Base-by-base conservation (phyloP, 2,329 filamentous ascomycete species). In the Arthrobotrys conoides region DNA sequence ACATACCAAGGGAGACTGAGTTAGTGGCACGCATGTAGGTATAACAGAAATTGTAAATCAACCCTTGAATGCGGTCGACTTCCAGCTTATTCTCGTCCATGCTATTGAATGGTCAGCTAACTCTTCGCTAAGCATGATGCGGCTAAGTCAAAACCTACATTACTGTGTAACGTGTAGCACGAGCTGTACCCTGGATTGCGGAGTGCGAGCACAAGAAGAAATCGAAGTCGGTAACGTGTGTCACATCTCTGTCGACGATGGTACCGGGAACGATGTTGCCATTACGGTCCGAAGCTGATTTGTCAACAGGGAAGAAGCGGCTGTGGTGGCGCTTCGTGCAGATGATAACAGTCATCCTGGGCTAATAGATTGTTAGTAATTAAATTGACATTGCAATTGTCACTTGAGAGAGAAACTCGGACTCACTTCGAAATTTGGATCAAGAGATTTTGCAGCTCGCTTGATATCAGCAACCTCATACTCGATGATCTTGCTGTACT, bases 1-100 rank as follows among this genome's bases (percentile, higher is more conserved):
- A 53, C 84, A 81, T 83, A 84, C 84, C 92, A 0, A 96, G 85
- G 0, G 94, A 97, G 0, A 99, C 94, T 0, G 96, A 93, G 0
- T 95, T 98, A 0, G 94, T 98, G 0, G 94, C 96, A 16, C 96
- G 90, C 70, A 92, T 91, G 83, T 97, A 99, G 71, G 97, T 93
- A 84, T 97, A 99, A 53, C 92, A 97, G 80, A 97, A 94, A 81
- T 97, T 92, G 82, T 98, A 98, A 22, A 98, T 91, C 89, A 98
- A 92, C 71, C 91, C 91, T 82, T 97, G 92, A 0, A 99, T 87
- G 1, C 91, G 88, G 49, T 92, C 90, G 0, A 91, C 87, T 0
- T 87, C 84, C 82, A 93, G 88, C 0, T 88, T 86, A 66, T 91
- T 89, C 84, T 98, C 94, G 83, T 99, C 96, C 57, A 92, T 83